Base-by-base conservation (phyloP, 1,284 basidiomycete genomes). In the Malassezia globosa region DNA sequence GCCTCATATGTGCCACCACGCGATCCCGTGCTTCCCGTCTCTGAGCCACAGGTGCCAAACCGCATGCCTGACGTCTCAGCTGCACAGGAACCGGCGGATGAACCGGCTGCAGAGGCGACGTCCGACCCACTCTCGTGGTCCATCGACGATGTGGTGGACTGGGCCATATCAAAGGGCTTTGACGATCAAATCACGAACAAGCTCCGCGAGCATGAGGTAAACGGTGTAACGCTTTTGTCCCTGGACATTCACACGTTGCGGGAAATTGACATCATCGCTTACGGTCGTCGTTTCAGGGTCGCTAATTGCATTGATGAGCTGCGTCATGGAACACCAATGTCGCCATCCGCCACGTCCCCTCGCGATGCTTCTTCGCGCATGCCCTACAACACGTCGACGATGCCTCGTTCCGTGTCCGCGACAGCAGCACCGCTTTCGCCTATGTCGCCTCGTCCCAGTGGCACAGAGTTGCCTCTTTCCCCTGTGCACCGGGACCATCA, bases 271-370 rank as follows among this genome's bases (percentile, higher is more conserved):
- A 87, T 97, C 56, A 76, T 80, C 55, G 87, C 89, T 2, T 95
- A 94, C 62, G 94, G 92, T 19, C 92, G 94, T 72, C 85, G 92
- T 14, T 80, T 87, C 69, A 82, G 88, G 44, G 88, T 99, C 47
- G 83, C 85, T 26, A 89, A 92, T 62, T 88, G 86, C n/a, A 95
- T 99, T 67, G 75, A 81, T 19, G 92, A 97, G 59, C 80, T 97
- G 72, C 33, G 82, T 14, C 49, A 52, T 4, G 44, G 46, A 38
- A 33, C 58, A n/a, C 40, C 51, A 5, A 58, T n/a, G 52, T 51
- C 53, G 31, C 39, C 50, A 3, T 37, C 39, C 16, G 29, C 35
- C 55, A 11, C 29, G 29, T 11, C 29, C 29, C 29, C n/a, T n/a
- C n/a, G n/a, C n/a, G n/a, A 4, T 7, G 48, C 50, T 25, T 51